A percentile compares a stretch with the other conserved stretches of the same genome.
Evolutionary conservation across 2,329 filamentous ascomycete species (phyloP).

Genomic region (Lecanicillium sp.): DNA sequence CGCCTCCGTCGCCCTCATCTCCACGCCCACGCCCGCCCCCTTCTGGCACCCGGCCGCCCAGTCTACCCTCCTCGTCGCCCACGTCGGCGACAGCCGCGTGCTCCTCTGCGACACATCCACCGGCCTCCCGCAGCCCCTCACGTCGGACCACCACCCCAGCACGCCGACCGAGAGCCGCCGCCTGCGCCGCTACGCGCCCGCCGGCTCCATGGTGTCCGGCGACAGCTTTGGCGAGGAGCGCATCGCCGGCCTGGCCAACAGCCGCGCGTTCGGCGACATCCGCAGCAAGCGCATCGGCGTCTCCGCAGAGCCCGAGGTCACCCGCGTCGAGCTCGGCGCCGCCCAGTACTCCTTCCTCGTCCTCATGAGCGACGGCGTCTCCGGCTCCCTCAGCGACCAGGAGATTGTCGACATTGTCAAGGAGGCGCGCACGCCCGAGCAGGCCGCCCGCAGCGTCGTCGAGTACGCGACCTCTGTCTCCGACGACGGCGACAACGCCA

Average conservation of each 20-base stretch:
- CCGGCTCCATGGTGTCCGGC: constrained; percentile 70
- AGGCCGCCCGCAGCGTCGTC: constrained; percentile 73
- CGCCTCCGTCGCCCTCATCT: constrained; percentile 82
- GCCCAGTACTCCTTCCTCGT: constrained; percentile 88
- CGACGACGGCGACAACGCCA: constrained; percentile 60
- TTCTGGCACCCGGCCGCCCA: constrained; percentile 92
- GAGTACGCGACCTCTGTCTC: constrained; percentile 84
- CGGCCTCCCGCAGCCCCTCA: constrained; percentile 73
- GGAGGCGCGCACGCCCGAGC: constrained; percentile 84
- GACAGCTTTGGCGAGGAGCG: constrained; percentile 98
- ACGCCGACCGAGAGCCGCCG: constrained; percentile 76
- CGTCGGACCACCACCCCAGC: constrained; percentile 89
- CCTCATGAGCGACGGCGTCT: constrained; percentile 83
- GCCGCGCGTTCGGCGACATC: constrained; percentile 90
- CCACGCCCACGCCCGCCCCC: constrained; percentile 81
- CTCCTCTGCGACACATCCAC: constrained; percentile 82
- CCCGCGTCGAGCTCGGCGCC: constrained; percentile 68
- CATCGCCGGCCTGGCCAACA: constrained; percentile 89
- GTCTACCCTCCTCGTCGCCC: constrained; percentile 76
- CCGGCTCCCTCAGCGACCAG: constrained; percentile 79
- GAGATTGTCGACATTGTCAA: constrained; percentile 96
- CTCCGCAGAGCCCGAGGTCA: constrained; percentile 86
- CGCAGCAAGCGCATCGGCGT: constrained; percentile 87
- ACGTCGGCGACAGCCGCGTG: constrained; percentile 90
- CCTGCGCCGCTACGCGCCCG: constrained; percentile 72